Conservation (phyloP, 2,329 filamentous ascomycete species). For the Elsinoe perseae region DNA sequence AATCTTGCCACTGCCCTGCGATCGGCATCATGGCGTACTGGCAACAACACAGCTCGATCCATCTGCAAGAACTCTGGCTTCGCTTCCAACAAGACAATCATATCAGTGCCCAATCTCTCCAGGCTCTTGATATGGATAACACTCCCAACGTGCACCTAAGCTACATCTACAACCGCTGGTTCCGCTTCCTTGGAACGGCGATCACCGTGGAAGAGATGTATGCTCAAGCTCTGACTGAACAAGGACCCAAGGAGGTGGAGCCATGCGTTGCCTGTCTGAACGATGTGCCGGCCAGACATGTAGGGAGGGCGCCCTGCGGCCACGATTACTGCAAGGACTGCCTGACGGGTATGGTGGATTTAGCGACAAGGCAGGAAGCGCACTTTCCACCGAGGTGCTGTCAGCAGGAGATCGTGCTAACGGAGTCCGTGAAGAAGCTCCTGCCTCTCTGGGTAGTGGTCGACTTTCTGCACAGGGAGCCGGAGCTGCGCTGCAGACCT, state of each 20-base stretch:
- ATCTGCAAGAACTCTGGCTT: not conserved
- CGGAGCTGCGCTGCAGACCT: constrained; percentile 40
- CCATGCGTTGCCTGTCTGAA: not conserved
- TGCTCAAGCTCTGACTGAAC: too few species aligned
- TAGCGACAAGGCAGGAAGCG: constrained; percentile 39
- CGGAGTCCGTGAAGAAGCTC: not conserved
- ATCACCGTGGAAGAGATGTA: too few species aligned
- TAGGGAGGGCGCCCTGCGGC: not conserved
- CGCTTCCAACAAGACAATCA: not conserved
- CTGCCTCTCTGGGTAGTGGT: not conserved
- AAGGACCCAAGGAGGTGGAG: too few species aligned
- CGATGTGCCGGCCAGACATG: not conserved
- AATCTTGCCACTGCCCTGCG: not conserved
- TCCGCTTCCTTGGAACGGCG: not conserved
- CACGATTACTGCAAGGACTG: constrained; percentile 43
- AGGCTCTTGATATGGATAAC: not conserved
- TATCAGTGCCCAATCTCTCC: not conserved
- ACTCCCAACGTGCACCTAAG: not conserved
- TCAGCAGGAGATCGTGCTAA: constrained; percentile 19
- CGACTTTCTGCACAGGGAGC: constrained; percentile 32
- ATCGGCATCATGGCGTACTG: not conserved
- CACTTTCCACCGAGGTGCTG: constrained; percentile 51
- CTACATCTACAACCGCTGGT: not conserved
- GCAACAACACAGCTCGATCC: not conserved
- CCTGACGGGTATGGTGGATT: constrained; percentile 37